Evolutionary conservation across 2,329 filamentous ascomycete genomes (phyloP).

Genomic region (Verticillium dahliae): DNA sequence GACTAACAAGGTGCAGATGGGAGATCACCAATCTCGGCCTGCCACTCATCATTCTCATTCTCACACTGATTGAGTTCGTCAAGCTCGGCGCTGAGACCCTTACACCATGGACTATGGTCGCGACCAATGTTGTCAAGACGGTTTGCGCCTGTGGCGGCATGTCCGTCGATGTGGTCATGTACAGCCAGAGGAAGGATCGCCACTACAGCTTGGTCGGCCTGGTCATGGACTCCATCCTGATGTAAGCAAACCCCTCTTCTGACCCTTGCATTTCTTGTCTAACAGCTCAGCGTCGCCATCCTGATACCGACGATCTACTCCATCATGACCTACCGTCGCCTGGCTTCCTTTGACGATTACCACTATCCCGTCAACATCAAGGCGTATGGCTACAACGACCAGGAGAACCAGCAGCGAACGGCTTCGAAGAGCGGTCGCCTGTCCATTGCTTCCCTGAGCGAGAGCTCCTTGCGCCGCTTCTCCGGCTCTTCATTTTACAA

Average conservation of each 20-base stretch:
- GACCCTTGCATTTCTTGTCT: neutral
- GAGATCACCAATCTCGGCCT: conserved; percentile 45
- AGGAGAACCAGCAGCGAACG: conserved; percentile 17
- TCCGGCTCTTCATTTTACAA: conserved; percentile 9
- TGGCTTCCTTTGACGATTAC: conserved; percentile 43
- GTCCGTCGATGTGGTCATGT: conserved; percentile 45
- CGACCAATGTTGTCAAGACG: conserved; percentile 43
- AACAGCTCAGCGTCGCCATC: conserved; percentile 28
- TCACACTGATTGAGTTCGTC: conserved; percentile 40
- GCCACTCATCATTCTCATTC: conserved; percentile 36
- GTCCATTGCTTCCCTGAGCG: conserved; percentile 9
- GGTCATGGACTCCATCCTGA: conserved; percentile 37
- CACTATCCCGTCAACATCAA: conserved; percentile 42
- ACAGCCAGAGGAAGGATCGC: conserved; percentile 34
- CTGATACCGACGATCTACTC: conserved; percentile 39
- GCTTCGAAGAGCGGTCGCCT: conserved; percentile 8
- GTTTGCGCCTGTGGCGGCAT: conserved; percentile 39
- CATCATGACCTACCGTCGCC: conserved; percentile 37
- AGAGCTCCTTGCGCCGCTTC: conserved; percentile 9
- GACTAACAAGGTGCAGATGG: conserved; percentile 33
- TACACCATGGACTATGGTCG: conserved; percentile 48
- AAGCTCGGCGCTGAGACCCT: conserved; percentile 41
- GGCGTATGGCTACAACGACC: conserved; percentile 33
- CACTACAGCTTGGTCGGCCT: conserved; percentile 43
- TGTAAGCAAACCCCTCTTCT: conserved; percentile 29